These are phyloP conservation scores for Didymella pomorum DNA, from an alignment of 2,329 filamentous ascomycete genomes.

Conservation along the genomic window DNA sequence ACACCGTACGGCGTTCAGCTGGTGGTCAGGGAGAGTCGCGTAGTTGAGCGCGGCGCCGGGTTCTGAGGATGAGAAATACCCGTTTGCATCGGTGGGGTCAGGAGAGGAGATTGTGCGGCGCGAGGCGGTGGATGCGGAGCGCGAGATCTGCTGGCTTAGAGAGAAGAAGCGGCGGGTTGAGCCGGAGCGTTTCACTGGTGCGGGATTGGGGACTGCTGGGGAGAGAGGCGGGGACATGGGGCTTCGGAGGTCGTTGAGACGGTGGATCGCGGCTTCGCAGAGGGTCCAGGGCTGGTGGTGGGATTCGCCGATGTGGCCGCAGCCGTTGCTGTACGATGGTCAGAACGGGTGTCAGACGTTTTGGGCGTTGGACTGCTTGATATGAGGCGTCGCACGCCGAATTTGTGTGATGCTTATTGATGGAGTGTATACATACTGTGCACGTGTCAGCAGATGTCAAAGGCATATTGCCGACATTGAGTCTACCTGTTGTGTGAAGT, in stretches of 20 bases:
- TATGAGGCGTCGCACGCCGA: no score
- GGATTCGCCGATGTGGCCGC: constrained; percentile 44
- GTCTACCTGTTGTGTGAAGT: constrained; percentile 41
- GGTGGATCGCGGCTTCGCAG: constrained; percentile 35
- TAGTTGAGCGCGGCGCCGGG: constrained; percentile 24
- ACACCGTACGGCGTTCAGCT: constrained; percentile 35
- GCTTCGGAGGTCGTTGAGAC: constrained; percentile 36
- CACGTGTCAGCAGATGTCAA: background rate
- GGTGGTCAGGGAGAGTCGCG: constrained; percentile 37
- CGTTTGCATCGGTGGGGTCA: constrained; percentile 24
- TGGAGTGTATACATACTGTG: background rate
- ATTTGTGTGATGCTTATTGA: no score
- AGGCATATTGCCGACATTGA: background rate
- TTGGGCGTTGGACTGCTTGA: no score
- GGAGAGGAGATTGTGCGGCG: constrained; percentile 30
- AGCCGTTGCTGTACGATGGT: constrained; percentile 30
- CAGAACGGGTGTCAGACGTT: background rate
- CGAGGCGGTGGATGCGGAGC: constrained; percentile 32
- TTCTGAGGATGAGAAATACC: constrained; percentile 14
- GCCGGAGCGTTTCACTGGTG: constrained; percentile 31
- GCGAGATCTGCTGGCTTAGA: constrained; percentile 35
- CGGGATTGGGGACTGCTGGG: constrained; percentile 18
- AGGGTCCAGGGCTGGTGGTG: constrained; percentile 40
- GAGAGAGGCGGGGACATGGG: constrained; percentile 41
- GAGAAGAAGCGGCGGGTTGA: constrained; percentile 40